These are phyloP conservation scores for Tuber magnatum DNA, from an alignment of 495 filamentous ascomycete genomes.

Conservation along the genomic window DNA sequence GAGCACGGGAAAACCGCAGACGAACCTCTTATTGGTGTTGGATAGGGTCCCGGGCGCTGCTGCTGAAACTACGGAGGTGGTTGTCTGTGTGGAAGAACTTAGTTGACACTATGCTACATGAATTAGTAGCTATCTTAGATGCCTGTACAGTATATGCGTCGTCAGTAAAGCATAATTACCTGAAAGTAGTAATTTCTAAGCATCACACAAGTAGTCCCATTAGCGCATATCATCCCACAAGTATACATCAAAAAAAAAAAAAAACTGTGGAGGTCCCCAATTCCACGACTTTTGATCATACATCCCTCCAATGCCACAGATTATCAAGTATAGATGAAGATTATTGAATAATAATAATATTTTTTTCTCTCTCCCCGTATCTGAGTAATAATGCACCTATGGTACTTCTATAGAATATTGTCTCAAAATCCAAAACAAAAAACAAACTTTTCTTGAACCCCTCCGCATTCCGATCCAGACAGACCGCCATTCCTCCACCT, in stretches of 20 bases:
- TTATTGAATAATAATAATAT: too few relatives aligned
- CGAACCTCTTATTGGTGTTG: conserved; percentile 4
- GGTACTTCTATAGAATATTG: too few relatives aligned
- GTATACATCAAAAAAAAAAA: conserved; percentile 7
- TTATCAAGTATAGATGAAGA: too few relatives aligned
- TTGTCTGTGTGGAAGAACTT: conserved; percentile 3
- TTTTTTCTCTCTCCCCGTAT: too few relatives aligned
- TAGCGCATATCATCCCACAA: conserved; percentile 6
- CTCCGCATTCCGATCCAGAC: too few relatives aligned
- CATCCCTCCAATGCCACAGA: too few relatives aligned
- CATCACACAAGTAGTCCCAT: conserved; percentile 10
- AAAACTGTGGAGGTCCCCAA: too few relatives aligned
- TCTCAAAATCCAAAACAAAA: too few relatives aligned
- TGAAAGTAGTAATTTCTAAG: conserved; percentile 13
- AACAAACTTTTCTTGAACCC: too few relatives aligned
- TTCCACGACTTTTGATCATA: too few relatives aligned
- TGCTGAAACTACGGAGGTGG: background rate
- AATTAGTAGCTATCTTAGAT: background rate
- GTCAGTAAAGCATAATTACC: background rate
- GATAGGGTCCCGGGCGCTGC: background rate
- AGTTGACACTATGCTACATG: background rate
- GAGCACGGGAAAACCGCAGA: conserved; percentile 15
- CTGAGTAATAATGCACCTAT: too few relatives aligned
- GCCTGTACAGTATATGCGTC: background rate
- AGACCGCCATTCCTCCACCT: too few relatives aligned